Percentiles rank a stretch among this genome's conserved stretches.
Evolutionary conservation across 2,329 filamentous ascomycete genomes (phyloP).

Genomic region (Calonectria hawksworthii): DNA sequence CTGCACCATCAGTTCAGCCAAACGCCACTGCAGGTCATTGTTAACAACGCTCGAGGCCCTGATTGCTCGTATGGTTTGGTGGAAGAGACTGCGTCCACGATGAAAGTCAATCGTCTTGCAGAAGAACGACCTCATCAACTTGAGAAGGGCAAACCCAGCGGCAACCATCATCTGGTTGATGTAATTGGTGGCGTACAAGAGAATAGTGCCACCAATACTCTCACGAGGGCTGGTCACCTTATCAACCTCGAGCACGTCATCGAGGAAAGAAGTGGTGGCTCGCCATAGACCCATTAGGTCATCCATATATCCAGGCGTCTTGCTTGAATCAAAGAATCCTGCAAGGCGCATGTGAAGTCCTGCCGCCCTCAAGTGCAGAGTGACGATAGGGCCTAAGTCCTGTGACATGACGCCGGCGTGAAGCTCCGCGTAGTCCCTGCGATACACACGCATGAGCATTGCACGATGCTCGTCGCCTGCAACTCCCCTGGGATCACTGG

Average conservation of each 20-base stretch:
- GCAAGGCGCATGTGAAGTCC: constrained; percentile 82
- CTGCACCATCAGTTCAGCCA: constrained; percentile 89
- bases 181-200: constrained; percentile 80
- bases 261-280: constrained; percentile 78
- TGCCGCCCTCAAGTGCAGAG: constrained; percentile 79
- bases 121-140: constrained; percentile 84
- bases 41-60: constrained; percentile 80
- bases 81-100: constrained; percentile 77
- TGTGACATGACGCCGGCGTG: constrained; percentile 72
- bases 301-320: constrained; percentile 78
- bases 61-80: constrained; percentile 78
- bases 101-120: constrained; percentile 78
- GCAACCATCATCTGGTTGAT: constrained; percentile 90
- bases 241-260: constrained; percentile 71
- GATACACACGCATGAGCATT: constrained; percentile 76
- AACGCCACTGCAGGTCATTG: constrained; percentile 84
- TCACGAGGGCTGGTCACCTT: constrained; percentile 62
- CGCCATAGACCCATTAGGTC: constrained; percentile 84
- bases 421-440: constrained; percentile 74
- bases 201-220: constrained; percentile 64
- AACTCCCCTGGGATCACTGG: constrained; percentile 78
- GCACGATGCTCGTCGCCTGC: constrained; percentile 77
- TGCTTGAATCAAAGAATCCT: constrained; percentile 85
- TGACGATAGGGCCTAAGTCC: constrained; percentile 69
- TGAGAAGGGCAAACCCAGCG: constrained; percentile 82